Conservation (phyloP, 1,284 basidiomycete species). For the Leccinum subfulvum region DNA sequence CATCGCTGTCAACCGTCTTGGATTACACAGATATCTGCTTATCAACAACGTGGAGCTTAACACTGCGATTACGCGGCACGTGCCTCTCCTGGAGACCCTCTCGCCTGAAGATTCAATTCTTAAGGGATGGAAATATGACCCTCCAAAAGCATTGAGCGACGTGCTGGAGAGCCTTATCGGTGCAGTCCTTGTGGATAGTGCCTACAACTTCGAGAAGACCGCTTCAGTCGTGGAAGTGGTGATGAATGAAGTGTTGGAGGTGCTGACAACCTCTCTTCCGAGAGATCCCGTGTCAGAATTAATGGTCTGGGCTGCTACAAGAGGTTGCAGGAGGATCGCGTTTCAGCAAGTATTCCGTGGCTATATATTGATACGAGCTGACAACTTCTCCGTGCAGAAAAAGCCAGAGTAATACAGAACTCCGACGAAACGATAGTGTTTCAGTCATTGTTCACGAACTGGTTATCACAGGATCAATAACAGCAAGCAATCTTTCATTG, state of each 20-base stretch:
- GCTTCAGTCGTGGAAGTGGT: slow-evolving; percentile 56
- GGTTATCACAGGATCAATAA: slow-evolving; percentile 56
- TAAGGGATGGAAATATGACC: slow-evolving; percentile 76
- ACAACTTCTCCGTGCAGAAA: slow-evolving; percentile 39
- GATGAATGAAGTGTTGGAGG: slow-evolving; percentile 61
- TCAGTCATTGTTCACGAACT: slow-evolving; percentile 59
- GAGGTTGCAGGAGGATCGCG: slow-evolving; percentile 52
- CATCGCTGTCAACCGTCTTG: slow-evolving; percentile 62
- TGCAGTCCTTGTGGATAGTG: slow-evolving; percentile 79
- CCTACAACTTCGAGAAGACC: slow-evolving; percentile 67
- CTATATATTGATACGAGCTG: slow-evolving; percentile 9
- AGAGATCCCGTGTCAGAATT: slow-evolving; percentile 69
- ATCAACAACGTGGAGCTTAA: slow-evolving; percentile 70
- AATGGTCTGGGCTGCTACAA: slow-evolving; percentile 56
- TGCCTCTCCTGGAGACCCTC: slow-evolving; percentile 55
- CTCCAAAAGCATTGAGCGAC: slow-evolving; percentile 78
- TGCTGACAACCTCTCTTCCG: slow-evolving; percentile 55
- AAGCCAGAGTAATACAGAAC: slow-evolving; percentile 42
- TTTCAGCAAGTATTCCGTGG: slow-evolving; percentile 40
- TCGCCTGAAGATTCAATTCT: slow-evolving; percentile 60
- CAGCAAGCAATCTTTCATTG: slow-evolving; percentile 51
- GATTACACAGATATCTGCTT: slow-evolving; percentile 69
- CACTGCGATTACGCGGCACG: slow-evolving; percentile 58
- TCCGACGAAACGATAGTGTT: slow-evolving; percentile 49
- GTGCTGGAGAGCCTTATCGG: slow-evolving; percentile 82